phyloP scores from a whole-genome alignment of 768 basidiomycete genomes.

The Myochromella boudieri region DNA sequence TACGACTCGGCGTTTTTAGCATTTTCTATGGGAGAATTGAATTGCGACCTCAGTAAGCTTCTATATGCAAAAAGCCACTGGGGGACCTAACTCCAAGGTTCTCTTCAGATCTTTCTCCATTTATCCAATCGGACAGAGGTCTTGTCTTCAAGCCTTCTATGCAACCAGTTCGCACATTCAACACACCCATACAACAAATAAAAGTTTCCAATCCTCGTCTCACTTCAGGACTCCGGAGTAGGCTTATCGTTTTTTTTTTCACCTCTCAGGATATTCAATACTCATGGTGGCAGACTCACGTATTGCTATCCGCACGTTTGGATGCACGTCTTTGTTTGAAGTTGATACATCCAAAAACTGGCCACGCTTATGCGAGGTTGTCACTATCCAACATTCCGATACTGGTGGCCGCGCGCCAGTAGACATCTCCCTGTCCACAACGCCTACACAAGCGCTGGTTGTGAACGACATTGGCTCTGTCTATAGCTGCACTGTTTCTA shows the following conservation, averaged over 20 bases:
- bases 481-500: conserved; percentile 42
- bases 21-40: conserved; percentile 67
- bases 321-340: conserved; percentile 40
- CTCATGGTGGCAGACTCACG: conserved; percentile 21
- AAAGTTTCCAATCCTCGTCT: conserved; percentile 26
- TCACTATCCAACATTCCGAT: conserved; percentile 38
- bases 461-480: conserved; percentile 55
- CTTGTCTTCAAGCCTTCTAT: conserved; percentile 40
- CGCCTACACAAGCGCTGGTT: conserved; percentile 33
- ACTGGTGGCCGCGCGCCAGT: conserved; percentile 39
- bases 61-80: not conserved
- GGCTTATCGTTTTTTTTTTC: not conserved
- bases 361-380: conserved; percentile 29
- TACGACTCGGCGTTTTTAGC: conserved; percentile 34
- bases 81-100: not conserved
- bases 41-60: conserved; percentile 59
- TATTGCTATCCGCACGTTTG: conserved; percentile 48
- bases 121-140: conserved; percentile 28
- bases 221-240: conserved; percentile 5
- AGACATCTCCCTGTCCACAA: conserved; percentile 44
- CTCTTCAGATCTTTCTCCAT: conserved; percentile 16
- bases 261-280: not conserved
- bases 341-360: conserved; percentile 19
- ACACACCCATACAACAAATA: conserved; percentile 72
- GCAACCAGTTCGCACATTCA: conserved; percentile 44